Conservation (phyloP, 208 protist species). For the Acanthamoeba healyi region DNA sequence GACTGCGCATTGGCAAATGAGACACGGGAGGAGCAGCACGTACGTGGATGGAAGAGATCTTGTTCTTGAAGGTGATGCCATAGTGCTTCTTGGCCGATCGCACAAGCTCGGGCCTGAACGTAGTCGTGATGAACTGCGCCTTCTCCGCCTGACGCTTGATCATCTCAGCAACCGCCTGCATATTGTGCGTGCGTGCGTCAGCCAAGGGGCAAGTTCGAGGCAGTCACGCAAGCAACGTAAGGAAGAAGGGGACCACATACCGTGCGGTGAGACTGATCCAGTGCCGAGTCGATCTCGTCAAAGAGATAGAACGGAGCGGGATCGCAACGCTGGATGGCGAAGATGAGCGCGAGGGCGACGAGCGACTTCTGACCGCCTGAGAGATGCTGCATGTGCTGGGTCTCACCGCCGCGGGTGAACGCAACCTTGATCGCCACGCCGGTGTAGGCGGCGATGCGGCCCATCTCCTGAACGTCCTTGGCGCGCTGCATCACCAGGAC, state of each 20-base stretch:
- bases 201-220: too few species aligned
- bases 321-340: slow-evolving; percentile 99
- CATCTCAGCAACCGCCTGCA: slow-evolving; percentile 92
- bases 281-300: slow-evolving; percentile 99
- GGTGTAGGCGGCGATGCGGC: slow-evolving; percentile 85
- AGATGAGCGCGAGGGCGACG: slow-evolving; percentile 99
- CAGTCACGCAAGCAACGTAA: too few species aligned
- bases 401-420: slow-evolving; percentile 81
- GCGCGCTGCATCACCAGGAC: slow-evolving; percentile 86
- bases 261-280: slow-evolving; percentile 97
- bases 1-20: background rate
- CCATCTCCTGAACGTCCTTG: slow-evolving; percentile 29
- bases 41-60: slow-evolving; percentile 93
- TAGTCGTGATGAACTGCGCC: slow-evolving; percentile 98
- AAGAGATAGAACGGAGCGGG: slow-evolving; percentile 99
- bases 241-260: slow-evolving; percentile 73
- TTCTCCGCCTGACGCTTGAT: slow-evolving; percentile 93
- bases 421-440: slow-evolving; percentile 94
- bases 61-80: slow-evolving; percentile 96
- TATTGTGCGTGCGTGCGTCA: too few species aligned
- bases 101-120: slow-evolving; percentile 98
- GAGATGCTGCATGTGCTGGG: slow-evolving; percentile 93
- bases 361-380: slow-evolving; percentile 99
- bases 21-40: background rate
- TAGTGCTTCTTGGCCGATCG: slow-evolving; percentile 95